Percentiles rank a stretch among this genome's conserved stretches.
These are phyloP conservation scores for Cryptosporidium viatorum DNA, from an alignment of 169 alveolate species.

Conservation along the genomic window DNA sequence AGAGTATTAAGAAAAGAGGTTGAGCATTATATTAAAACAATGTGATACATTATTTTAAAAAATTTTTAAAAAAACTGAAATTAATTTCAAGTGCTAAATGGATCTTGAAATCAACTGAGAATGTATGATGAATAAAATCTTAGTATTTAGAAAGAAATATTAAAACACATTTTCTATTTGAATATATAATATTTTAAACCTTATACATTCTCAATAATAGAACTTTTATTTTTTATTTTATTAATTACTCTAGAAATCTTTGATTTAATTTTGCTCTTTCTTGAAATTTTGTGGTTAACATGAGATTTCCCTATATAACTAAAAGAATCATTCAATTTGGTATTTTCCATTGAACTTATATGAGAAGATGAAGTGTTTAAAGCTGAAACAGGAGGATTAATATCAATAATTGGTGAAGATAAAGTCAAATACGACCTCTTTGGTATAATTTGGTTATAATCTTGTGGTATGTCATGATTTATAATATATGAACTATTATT, in stretches of 20 bases:
- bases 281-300: not conserved
- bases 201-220: not conserved
- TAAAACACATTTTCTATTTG: not conserved
- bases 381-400: not conserved
- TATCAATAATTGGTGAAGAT: not conserved
- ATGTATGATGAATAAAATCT: too few species aligned
- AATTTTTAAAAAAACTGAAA: too few species aligned
- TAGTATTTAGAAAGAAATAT: not conserved
- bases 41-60: too few species aligned
- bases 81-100: too few species aligned
- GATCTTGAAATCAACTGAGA: not conserved
- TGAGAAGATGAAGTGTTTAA: slow-evolving; percentile 21
- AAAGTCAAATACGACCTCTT: not conserved
- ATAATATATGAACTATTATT: too few species aligned
- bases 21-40: too few species aligned
- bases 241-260: slow-evolving; percentile 6
- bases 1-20: too few species aligned
- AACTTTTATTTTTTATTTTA: not conserved
- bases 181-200: not conserved
- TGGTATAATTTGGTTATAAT: not conserved
- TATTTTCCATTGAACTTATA: slow-evolving; percentile 3
- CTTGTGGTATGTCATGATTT: not conserved
- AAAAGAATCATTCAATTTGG: not conserved
- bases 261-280: slow-evolving; percentile 21
- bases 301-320: not conserved